Evolutionary conservation across 306 rosid species (phyloP), one percentile per base, ranked within the genome.

Genomic region (Corylus avellana): DNA sequence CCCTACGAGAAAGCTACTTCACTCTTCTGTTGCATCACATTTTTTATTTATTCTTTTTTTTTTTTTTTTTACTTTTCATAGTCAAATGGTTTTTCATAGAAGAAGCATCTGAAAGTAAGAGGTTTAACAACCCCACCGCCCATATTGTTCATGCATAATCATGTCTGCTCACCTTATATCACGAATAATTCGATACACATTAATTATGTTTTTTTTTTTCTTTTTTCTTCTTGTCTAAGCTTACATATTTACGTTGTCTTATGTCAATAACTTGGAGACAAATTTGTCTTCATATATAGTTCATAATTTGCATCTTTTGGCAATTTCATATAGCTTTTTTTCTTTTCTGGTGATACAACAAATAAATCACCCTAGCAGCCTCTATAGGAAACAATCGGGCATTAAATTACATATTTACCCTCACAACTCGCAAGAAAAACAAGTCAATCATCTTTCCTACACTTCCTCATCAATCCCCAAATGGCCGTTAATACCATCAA

Each of bases 101-200:
- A 80, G 83, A 83, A 80, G 83, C 91, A 77, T 82, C 89, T 76
- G 74, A 87, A 84, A 79, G 74, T 64, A 79, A 78, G 55, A 70
- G 59, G 20, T 11, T 35, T 74, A 25, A 46, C 14, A 35, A 68
- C 72, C 78, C 85, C 84, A 82, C 85, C 72, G 75, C 35, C 74
- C 73, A 13, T 66, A 14, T 46, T 71, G 8, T 48, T 72, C 79
- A 49, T 73, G 16, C 75, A 83, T 78, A 72, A 66, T 82, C 22
- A 46, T 81, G 76, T 74, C 59, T 64, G 70, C 29, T 66, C 54
- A 54, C 72, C 25, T 18, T 47, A 12, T 50, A 72, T 18, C 37
- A 22, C 47, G 35, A 5, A 59, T 22, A 32, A 2, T 70, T 54
- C 22, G 48, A 59, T 11, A 55, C 35, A 50, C 25, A 22, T 22